Evolutionary conservation across 805 yeast genomes (phyloP), one percentile per base, ranked within the genome.

Genomic region (Candida andamanensis): DNA sequence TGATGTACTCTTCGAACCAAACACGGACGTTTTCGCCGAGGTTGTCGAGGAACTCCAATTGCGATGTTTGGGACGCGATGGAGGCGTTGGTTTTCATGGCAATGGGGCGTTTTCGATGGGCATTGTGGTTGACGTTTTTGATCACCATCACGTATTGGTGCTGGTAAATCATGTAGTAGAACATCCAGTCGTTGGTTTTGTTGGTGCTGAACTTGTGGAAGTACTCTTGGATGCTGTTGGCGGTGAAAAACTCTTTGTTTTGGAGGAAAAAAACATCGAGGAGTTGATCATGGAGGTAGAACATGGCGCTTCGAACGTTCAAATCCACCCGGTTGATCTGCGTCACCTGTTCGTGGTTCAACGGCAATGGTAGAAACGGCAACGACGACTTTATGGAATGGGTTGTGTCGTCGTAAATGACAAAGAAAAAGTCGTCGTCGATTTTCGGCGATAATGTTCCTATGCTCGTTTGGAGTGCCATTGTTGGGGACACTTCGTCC

Each of bases 1-100:
- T n/a, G n/a, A n/a, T n/a, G n/a, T n/a, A n/a, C 13, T 49, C 47
- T n/a, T 54, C 64, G 9, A 65, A 51, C 71, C 71, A 65, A 5
- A 45, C 37, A 40, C 54, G 58, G 9, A 65, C 67, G 39, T 65
- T 70, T 15, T 60, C 67, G 2, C 69, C 68, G 20, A 65, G 44
- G 38, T 54, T 65, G 12, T 63, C 69, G 13, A 65, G 37, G 33
- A 65, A 60, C 17, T 67, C 67, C 9, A 62, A 46, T 22, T 25
- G 29, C 5, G 21, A 3, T 8, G 10, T 19, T 19, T 11, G 8
- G 8, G 8, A 8, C 6, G 25, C 27, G 4, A 24, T 13, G n/a
- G 8, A 12, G 17, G 23, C 19, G 5, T 11, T 24, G 25, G 26
- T 9, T 12, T n/a, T 7, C 7, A n/a, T 7, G 9, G 9, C 14